Percentiles rank a stretch among this genome's conserved stretches.
Conservation (phyloP, 192 early-diverging fungal species). For the Coemansia sp. region DNA sequence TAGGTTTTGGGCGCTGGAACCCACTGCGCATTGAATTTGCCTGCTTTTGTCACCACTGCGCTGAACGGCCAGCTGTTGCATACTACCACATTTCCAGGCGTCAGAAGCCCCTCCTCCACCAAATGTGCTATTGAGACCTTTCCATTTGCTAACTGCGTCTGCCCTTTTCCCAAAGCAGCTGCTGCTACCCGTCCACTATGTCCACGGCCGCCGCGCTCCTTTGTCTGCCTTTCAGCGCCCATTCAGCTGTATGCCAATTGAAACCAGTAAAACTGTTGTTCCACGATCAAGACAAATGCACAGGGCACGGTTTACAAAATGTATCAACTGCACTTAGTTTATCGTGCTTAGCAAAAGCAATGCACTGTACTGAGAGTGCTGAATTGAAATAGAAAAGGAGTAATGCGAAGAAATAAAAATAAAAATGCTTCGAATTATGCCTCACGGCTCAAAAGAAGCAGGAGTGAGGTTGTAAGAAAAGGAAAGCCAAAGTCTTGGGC, state of each 20-base stretch:
- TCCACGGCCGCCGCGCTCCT: conserved; percentile 10
- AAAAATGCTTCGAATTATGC: background rate
- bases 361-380: background rate
- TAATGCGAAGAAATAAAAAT: background rate
- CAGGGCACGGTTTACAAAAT: background rate
- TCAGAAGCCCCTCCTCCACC: conserved; percentile 33
- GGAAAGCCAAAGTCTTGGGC: background rate
- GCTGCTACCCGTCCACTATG: background rate
- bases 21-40: conserved; percentile 40
- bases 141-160: conserved; percentile 2
- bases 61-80: conserved; percentile 54
- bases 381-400: conserved; percentile 2
- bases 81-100: conserved; percentile 23
- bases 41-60: conserved; percentile 29
- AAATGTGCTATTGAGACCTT: conserved; percentile 36
- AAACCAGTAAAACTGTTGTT: background rate
- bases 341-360: background rate
- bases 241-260: conserved; percentile 6
- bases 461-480: background rate
- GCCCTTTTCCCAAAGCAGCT: background rate
- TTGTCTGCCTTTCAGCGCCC: conserved; percentile 20
- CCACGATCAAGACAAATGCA: background rate
- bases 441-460: background rate
- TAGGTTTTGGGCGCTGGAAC: conserved; percentile 24
- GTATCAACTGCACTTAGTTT: no score